A percentile compares a stretch with the other conserved stretches of the same genome.
Evolutionary conservation across 2,329 filamentous ascomycete genomes (phyloP).

Genomic region (Penicillium sp.): DNA sequence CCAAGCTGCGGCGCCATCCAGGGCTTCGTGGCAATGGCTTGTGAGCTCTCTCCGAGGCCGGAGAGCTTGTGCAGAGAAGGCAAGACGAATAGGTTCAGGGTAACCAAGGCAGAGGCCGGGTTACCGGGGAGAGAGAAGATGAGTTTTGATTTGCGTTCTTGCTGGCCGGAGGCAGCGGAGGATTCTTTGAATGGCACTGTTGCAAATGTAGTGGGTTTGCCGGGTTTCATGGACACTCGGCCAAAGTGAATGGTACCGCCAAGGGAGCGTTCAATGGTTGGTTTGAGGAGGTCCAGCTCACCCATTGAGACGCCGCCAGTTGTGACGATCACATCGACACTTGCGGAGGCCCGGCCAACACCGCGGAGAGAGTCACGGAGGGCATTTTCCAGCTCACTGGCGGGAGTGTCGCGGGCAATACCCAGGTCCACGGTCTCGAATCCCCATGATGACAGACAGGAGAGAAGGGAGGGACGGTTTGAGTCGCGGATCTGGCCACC

Average conservation of each 20-base stretch:
- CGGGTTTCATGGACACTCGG: conserved; percentile 95
- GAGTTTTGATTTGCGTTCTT: conserved; percentile 63
- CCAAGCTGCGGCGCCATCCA: conserved; percentile 61
- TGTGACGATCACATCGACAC: conserved; percentile 81
- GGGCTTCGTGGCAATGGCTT: conserved; percentile 13
- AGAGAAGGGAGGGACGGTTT: conserved; percentile 84
- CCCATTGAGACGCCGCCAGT: conserved; percentile 97
- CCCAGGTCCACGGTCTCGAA: conserved; percentile 82
- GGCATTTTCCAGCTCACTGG: conserved; percentile 71
- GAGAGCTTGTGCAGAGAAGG: conserved; percentile 77
- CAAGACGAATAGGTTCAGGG: conserved; percentile 90
- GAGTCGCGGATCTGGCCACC: conserved; percentile 90
- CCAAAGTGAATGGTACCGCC: conserved; percentile 96
- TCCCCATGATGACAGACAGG: conserved; percentile 71
- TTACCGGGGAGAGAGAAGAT: conserved; percentile 94
- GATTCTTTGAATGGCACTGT: conserved; percentile 68
- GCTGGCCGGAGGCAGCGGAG: conserved; percentile 36
- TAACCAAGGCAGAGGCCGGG: conserved; percentile 88
- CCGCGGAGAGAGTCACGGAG: conserved; percentile 72
- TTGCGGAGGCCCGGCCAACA: conserved; percentile 38
- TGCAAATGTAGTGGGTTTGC: conserved; percentile 96
- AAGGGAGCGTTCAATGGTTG: conserved; percentile 85
- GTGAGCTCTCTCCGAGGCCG: conserved; percentile 54
- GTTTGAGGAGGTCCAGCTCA: conserved; percentile 93
- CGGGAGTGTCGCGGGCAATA: conserved; percentile 63